A percentile compares a stretch with the other conserved stretches of the same genome.
Evolutionary conservation across 306 rosid species (phyloP).

Genomic region (Benincasa hispida): DNA sequence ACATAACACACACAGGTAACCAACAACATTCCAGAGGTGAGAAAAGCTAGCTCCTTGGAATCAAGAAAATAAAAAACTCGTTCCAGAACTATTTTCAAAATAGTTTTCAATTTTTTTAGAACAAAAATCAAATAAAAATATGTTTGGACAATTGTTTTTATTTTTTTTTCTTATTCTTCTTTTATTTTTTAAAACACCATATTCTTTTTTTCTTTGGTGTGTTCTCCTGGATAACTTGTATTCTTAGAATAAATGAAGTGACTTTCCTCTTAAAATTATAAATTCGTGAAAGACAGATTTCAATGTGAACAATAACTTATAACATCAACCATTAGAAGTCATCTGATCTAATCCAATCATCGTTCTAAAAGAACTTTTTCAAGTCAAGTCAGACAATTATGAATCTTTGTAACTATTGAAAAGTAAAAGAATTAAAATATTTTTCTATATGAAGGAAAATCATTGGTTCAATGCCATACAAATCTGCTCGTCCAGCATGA

Average conservation of each 20-base stretch:
- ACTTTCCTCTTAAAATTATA: background rate
- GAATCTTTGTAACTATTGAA: background rate
- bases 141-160: background rate
- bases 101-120: background rate
- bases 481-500: constrained; percentile 86
- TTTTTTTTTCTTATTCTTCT: background rate
- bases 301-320: background rate
- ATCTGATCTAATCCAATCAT: background rate
- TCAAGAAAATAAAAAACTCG: background rate
- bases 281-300: background rate
- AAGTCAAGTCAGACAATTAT: background rate
- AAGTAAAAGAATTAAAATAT: background rate
- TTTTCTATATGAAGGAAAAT: background rate
- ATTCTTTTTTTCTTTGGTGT: background rate
- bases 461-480: constrained; percentile 30
- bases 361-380: background rate
- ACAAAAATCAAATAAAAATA: background rate
- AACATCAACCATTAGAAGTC: background rate
- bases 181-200: background rate
- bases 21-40: too few relatives aligned
- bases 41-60: background rate
- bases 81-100: background rate
- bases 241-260: background rate
- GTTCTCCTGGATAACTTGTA: background rate
- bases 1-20: too few relatives aligned